phyloP scores from a whole-genome alignment of 768 basidiomycete species.

The Trametes punicea region DNA sequence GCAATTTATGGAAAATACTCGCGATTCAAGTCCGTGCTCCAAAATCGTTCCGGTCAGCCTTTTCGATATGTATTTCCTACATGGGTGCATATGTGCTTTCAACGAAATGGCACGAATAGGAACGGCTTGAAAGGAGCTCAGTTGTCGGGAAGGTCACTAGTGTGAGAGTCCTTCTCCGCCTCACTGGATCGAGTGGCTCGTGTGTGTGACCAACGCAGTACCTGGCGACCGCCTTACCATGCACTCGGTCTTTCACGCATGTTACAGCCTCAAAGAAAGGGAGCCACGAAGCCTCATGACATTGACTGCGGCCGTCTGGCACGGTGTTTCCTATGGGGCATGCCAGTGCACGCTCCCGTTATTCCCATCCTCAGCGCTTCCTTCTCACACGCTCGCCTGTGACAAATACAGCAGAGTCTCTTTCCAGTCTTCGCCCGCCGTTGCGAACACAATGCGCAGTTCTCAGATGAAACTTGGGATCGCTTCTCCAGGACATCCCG shows the following conservation, averaged over 20 bases:
- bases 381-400: conserved; percentile 12
- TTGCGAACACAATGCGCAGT: conserved; percentile 3
- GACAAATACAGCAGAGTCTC: background rate
- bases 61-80: no score
- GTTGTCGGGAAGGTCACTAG: no score
- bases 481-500: background rate
- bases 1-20: no score
- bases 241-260: background rate
- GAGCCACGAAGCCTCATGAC: background rate
- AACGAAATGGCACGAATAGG: no score
- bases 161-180: no score
- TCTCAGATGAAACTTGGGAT: conserved; percentile 3
- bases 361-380: conserved; percentile 11
- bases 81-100: no score
- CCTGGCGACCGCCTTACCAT: no score
- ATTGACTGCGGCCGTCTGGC: background rate
- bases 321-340: background rate
- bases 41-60: no score
- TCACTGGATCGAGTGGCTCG: no score
- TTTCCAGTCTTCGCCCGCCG: background rate
- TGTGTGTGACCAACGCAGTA: no score
- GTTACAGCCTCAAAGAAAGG: background rate
- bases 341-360: background rate
- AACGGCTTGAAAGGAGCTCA: no score
- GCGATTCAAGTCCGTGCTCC: no score